Evolutionary conservation across 2,329 filamentous ascomycete species (phyloP).

Genomic region (Arthrobotrys musiformis): DNA sequence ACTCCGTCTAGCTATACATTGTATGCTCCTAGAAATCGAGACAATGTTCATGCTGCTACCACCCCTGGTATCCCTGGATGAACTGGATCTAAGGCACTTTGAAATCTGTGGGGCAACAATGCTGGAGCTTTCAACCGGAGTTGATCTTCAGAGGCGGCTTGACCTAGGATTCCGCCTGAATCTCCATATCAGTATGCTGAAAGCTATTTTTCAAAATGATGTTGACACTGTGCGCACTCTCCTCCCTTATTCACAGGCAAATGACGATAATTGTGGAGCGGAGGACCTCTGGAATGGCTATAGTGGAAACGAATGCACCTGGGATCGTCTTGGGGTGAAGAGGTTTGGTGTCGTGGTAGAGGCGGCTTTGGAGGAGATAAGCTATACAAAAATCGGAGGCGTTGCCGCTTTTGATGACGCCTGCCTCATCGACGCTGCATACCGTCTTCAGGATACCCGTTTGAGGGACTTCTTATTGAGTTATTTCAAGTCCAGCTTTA

Average conservation of each 20-base stretch:
- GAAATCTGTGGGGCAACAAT: neutral
- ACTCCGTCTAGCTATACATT: neutral
- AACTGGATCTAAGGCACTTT: neutral
- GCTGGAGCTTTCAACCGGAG: neutral
- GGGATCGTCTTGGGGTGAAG: neutral
- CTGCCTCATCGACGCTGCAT: neutral
- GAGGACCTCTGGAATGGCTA: neutral
- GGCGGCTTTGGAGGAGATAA: neutral
- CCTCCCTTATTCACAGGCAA: neutral
- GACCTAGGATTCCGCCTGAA: neutral
- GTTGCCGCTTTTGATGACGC: neutral
- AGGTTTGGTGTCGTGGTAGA: neutral
- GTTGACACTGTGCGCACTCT: neutral
- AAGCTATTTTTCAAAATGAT: neutral
- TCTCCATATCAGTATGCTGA: neutral
- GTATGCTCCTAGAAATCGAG: neutral
- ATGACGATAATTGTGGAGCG: neutral
- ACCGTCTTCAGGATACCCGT: neutral
- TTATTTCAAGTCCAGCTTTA: too few species aligned
- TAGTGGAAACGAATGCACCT: neutral
- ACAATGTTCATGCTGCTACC: neutral
- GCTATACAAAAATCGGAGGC: neutral
- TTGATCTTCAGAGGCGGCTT: neutral
- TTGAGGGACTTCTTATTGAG: neutral
- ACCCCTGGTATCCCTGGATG: neutral